Evolutionary conservation across 345 rosid species (phyloP).

Genomic region (Eucalyptus regnans): DNA sequence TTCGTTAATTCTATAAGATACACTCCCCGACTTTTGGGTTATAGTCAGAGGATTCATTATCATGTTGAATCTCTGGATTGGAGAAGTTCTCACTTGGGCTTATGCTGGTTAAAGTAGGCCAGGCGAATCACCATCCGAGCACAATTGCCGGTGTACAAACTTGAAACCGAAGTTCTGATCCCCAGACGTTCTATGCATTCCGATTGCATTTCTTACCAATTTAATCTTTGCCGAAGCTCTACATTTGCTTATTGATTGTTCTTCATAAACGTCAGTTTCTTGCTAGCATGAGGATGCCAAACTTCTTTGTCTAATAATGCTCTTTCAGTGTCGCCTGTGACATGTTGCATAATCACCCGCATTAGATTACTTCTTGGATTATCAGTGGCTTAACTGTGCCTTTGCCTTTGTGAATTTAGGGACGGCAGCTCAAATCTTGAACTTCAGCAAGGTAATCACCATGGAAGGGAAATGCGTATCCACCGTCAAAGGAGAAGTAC

Average conservation of each 20-base stretch:
- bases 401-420: not conserved
- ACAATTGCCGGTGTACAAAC: not conserved
- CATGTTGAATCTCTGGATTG: not conserved
- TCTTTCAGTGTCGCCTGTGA: not conserved
- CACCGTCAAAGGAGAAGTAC: not conserved
- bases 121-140: not conserved
- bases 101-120: not conserved
- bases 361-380: not conserved
- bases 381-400: not conserved
- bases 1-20: not conserved
- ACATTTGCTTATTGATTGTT: not conserved
- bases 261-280: not conserved
- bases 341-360: not conserved
- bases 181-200: not conserved
- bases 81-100: not conserved
- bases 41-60: not conserved
- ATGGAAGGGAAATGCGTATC: not conserved
- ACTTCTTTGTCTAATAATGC: not conserved
- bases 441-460: not conserved
- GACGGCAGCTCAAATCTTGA: not conserved
- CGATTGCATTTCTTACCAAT: not conserved
- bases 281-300: not conserved
- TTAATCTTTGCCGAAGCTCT: not conserved
- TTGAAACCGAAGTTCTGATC: not conserved
- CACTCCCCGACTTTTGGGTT: not conserved